Evolutionary conservation across 2,329 filamentous ascomycete genomes (phyloP).

Genomic region (Colletotrichum simmondsii): DNA sequence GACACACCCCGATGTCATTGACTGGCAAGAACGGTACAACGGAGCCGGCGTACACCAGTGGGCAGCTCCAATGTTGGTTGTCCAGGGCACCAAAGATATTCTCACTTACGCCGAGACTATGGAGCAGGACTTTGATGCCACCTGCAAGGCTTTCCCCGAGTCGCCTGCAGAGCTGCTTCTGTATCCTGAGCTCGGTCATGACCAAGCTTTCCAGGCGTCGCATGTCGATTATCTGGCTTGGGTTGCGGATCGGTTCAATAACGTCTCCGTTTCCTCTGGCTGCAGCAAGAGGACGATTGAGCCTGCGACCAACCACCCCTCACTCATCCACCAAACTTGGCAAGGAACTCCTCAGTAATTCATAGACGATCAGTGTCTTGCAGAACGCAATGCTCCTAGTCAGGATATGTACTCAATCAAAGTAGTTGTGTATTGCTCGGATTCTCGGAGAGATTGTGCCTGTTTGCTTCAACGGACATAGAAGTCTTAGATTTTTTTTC

Average conservation of each 20-base stretch:
- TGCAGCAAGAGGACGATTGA: slow-evolving; percentile 5
- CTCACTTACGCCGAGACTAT: slow-evolving; percentile 25
- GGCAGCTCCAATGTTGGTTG: slow-evolving; percentile 37
- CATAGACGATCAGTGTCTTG: not conserved
- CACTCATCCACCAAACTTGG: slow-evolving; percentile 1
- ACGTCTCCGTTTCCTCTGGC: not conserved
- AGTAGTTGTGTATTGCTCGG: not conserved
- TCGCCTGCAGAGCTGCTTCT: slow-evolving; percentile 1
- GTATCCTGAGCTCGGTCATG: slow-evolving; percentile 12
- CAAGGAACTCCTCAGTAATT: not conserved
- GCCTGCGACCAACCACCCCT: not conserved
- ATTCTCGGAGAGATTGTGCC: no score
- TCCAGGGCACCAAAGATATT: slow-evolving; percentile 36
- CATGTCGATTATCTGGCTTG: slow-evolving; percentile 23
- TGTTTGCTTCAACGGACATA: no score
- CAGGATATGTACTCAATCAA: no score
- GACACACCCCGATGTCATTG: not conserved
- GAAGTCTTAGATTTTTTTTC: no score
- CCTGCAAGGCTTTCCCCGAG: not conserved
- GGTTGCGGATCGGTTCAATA: slow-evolving; percentile 23
- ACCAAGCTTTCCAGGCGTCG: slow-evolving; percentile 6
- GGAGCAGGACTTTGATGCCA: not conserved
- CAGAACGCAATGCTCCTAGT: no score
- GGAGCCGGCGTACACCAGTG: slow-evolving; percentile 35
- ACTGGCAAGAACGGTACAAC: slow-evolving; percentile 26